A percentile compares a stretch with the other conserved stretches of the same genome.
Conservation (phyloP, 106 monocot genomes). For the Agapanthus africanus region DNA sequence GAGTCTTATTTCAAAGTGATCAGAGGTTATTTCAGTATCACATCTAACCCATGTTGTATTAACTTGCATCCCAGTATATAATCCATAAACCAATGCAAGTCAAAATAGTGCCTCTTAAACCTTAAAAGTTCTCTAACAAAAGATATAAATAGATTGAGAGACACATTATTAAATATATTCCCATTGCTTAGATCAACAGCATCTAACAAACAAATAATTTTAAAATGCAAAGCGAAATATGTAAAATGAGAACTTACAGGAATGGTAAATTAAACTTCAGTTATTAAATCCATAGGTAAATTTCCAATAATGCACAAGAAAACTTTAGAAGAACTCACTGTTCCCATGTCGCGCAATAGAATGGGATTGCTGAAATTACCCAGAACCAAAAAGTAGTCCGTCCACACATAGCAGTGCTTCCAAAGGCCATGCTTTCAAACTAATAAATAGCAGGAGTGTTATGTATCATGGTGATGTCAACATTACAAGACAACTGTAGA, state of each 20-base stretch:
- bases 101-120: neutral
- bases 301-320: neutral
- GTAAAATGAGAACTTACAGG: neutral
- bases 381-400: slow-evolving; percentile 78
- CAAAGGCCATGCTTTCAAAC: slow-evolving; percentile 94
- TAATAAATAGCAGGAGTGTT: slow-evolving; percentile 36
- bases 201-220: too few species aligned
- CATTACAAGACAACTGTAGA: slow-evolving; percentile 18
- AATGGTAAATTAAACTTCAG: slow-evolving; percentile 4
- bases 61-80: too few species aligned
- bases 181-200: neutral
- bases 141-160: neutral
- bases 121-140: neutral
- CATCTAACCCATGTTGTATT: too few species aligned
- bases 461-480: neutral
- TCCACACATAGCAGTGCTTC: slow-evolving; percentile 96
- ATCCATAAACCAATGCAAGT: too few species aligned
- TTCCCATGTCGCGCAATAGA: slow-evolving; percentile 97
- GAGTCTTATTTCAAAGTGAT: too few species aligned
- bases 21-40: too few species aligned
- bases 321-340: slow-evolving; percentile 56
- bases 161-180: neutral
- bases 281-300: neutral
- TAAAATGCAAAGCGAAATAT: neutral
- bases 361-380: slow-evolving; percentile 87